Conservation (phyloP, 345 rosid species). For the Corchorus capsularis region DNA sequence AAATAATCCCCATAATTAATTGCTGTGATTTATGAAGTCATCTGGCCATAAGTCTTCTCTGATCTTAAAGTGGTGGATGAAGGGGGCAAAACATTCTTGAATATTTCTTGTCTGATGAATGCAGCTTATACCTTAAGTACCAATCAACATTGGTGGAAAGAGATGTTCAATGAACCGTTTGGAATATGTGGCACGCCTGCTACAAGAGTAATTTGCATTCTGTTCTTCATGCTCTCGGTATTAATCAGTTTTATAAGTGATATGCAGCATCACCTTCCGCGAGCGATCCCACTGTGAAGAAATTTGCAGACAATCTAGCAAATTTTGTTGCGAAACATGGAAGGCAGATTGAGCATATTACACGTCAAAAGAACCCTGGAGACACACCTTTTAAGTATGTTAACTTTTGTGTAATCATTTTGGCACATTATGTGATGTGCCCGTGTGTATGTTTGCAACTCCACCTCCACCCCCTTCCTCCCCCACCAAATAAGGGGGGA, state of each 20-base stretch:
- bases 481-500: no score
- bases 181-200: constrained; percentile 91
- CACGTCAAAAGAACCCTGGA: constrained; percentile 97
- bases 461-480: not conserved
- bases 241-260: constrained; percentile 99
- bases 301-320: constrained; percentile 94
- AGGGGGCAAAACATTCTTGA: constrained; percentile 70
- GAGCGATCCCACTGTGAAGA: constrained; percentile 91
- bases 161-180: constrained; percentile 88
- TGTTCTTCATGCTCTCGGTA: constrained; percentile 96
- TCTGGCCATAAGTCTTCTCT: constrained; percentile 35
- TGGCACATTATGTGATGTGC: not conserved
- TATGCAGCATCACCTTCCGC: constrained; percentile 96
- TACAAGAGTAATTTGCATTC: constrained; percentile 97
- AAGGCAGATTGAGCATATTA: constrained; percentile 84
- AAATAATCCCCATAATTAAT: constrained; percentile 19
- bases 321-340: constrained; percentile 98
- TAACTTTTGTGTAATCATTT: constrained; percentile 11
- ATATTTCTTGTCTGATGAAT: constrained; percentile 84
- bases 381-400: constrained; percentile 92
- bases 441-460: not conserved
- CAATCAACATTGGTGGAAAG: constrained; percentile 91
- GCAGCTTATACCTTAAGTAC: constrained; percentile 92
- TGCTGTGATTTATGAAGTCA: constrained; percentile 24
- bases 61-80: constrained; percentile 40